phyloP scores from a whole-genome alignment of 345 rosid genomes.

The Boechera stricta region DNA sequence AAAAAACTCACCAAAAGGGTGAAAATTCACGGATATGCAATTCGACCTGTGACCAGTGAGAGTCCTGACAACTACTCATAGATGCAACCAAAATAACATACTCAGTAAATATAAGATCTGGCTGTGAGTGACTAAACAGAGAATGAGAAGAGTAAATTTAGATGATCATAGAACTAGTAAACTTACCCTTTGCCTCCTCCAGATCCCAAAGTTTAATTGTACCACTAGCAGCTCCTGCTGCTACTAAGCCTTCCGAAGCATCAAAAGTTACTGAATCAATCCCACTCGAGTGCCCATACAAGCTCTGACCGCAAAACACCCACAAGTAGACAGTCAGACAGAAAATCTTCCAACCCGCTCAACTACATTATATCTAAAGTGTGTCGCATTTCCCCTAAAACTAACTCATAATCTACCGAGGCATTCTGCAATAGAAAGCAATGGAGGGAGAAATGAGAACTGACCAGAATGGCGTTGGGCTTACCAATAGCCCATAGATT shows the following conservation, averaged over 20 bases:
- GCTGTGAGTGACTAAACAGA: neutral
- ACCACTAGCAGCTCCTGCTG: conserved; percentile 99
- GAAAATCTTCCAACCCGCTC: neutral
- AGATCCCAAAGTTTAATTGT: conserved; percentile 98
- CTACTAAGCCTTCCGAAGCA: conserved; percentile 85
- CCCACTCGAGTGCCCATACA: conserved; percentile 94
- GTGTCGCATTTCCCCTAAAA: neutral
- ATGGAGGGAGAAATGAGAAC: conserved; percentile 44
- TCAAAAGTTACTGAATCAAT: conserved; percentile 96
- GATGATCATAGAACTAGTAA: conserved; percentile 28
- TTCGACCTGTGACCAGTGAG: conserved; percentile 98
- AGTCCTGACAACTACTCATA: conserved; percentile 80
- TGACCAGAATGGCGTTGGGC: conserved; percentile 94
- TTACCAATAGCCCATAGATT: conserved; percentile 99
- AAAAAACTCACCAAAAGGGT: conserved; percentile 98
- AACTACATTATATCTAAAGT: conserved; percentile 12
- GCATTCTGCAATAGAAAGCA: conserved; percentile 4
- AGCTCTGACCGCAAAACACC: conserved; percentile 62
- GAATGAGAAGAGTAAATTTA: neutral
- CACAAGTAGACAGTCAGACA: conserved; percentile 33
- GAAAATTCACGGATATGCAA: conserved; percentile 92
- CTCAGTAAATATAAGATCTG: neutral
- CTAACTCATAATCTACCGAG: conserved; percentile 6
- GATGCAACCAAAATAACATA: conserved; percentile 24
- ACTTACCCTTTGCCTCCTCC: conserved; percentile 94